Evolutionary conservation across 1,139 yeast genomes (phyloP), one percentile per base, ranked within the genome.

Genomic region (Blastobotrys arbuscula): DNA sequence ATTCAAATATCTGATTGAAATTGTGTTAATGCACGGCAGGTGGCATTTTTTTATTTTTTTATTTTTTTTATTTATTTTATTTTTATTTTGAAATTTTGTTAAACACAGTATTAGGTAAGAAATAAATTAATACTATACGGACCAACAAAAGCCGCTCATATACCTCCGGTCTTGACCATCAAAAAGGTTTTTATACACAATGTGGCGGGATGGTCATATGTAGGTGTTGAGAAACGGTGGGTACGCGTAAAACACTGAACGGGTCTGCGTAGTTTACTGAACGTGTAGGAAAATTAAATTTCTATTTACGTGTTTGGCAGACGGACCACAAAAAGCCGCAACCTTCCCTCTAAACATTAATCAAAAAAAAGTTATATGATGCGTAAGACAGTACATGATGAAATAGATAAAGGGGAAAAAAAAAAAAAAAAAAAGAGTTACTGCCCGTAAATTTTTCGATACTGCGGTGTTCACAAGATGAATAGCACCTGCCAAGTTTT

Each of bases 171-270:
- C n/a, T 28, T 28, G 12, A 28, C 13, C 10, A 28, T 28, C n/a
- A 28, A 12, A 5, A 5, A 28, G 13, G 5, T 28, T 3, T 9
- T 9, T 9, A 12, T 28, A 28, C 31, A 28, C 10, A 28, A 28
- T 28, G 31, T 28, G 31, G 31, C 31, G 31, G 31, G 31, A 28
- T 28, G 10, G 12, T 24, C 28, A 24, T 24, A 7, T 10, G 10
- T 24, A 24, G 28, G 28, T 10, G 28, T 10, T 24, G 28, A 24
- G 6, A 7, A 24, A 9, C 31, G 31, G 13, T 28, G n/a, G 12
- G 13, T 28, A 28, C 41, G 46, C 46, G 49, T 40, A 46, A 41
- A 36, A 41, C 42, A 46, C 49, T 46, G 49, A 42, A 34, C 49
- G 34, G 44, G 9, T 19, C 28, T 19, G 45, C 42, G 48, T 31